Percentiles rank a stretch among this genome's conserved stretches.
phyloP scores from a whole-genome alignment of 352 stramenopile species.

The Blastocystis sp. region DNA sequence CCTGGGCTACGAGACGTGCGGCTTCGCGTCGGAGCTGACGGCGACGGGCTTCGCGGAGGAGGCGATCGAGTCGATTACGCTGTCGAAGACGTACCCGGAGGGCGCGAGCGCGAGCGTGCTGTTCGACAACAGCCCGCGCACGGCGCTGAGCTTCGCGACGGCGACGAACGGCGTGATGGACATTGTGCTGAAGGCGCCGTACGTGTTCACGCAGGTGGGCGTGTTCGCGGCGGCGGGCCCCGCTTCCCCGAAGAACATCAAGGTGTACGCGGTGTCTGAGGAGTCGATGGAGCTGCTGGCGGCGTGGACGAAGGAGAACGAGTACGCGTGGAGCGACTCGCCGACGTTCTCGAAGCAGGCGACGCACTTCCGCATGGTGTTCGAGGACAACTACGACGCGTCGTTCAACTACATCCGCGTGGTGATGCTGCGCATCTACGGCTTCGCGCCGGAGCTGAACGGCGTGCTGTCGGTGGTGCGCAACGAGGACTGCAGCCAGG shows the following conservation, averaged over 20 bases:
- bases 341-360: constrained; percentile 44
- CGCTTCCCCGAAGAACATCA: constrained; percentile 33
- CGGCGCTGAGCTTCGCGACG: constrained; percentile 35
- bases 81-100: constrained; percentile 52
- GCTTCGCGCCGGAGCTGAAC: constrained; percentile 51
- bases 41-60: constrained; percentile 9
- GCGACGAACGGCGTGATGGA: constrained; percentile 35
- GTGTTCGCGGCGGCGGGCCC: constrained; percentile 36
- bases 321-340: constrained; percentile 19
- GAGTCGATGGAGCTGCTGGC: constrained; percentile 5
- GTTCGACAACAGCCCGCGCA: constrained; percentile 40
- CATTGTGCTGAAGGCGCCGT: constrained; percentile 43
- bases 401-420: constrained; percentile 59
- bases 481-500: constrained; percentile 62
- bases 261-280: constrained; percentile 34
- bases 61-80: constrained; percentile 11
- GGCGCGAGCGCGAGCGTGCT: constrained; percentile 4
- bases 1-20: constrained; percentile 59
- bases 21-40: constrained; percentile 52
- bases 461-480: constrained; percentile 27
- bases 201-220: constrained; percentile 57
- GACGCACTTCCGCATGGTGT: constrained; percentile 63
- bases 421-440: constrained; percentile 26
- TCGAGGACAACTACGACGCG: constrained; percentile 45
- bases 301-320: constrained; percentile 60